Percentiles rank a stretch among this genome's conserved stretches.
Evolutionary conservation across 1,139 yeast genomes (phyloP).

Genomic region (Debaryomycetaceae sp.): DNA sequence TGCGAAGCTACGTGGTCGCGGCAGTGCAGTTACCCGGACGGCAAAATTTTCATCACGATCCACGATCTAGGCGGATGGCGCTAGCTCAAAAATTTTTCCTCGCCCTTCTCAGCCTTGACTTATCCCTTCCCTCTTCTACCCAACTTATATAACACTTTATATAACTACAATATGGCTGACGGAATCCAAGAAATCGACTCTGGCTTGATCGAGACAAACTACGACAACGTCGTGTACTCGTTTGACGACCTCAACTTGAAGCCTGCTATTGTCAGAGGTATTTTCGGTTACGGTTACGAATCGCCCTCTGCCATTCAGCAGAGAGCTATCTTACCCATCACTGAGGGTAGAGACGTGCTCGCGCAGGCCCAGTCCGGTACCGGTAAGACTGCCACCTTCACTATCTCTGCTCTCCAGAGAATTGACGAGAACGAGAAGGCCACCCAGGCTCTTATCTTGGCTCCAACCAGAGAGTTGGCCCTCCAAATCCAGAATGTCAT

Average conservation of each 20-base stretch:
- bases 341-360: constrained; percentile 93
- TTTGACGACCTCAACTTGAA: constrained; percentile 85
- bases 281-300: constrained; percentile 97
- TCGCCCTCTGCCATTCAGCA: constrained; percentile 97
- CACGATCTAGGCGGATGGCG: too few relatives aligned
- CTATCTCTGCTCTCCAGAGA: constrained; percentile 94
- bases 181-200: constrained; percentile 83
- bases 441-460: constrained; percentile 92
- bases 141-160: constrained; percentile 1
- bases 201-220: constrained; percentile 88
- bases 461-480: constrained; percentile 99
- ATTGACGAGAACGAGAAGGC: constrained; percentile 71
- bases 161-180: constrained; percentile 30
- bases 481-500: constrained; percentile 97
- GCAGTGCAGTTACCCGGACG: too few relatives aligned
- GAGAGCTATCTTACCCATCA: constrained; percentile 95
- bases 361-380: constrained; percentile 99
- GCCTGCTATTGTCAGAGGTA: constrained; percentile 76
- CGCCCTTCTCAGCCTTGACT: too few relatives aligned
- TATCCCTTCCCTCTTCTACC: too few relatives aligned
- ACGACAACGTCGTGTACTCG: constrained; percentile 91
- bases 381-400: constrained; percentile 99
- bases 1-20: too few relatives aligned
- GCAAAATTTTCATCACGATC: too few relatives aligned
- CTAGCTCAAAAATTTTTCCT: too few relatives aligned